Conservation (phyloP, 441 rosid genomes). For the Croton laevigatus region DNA sequence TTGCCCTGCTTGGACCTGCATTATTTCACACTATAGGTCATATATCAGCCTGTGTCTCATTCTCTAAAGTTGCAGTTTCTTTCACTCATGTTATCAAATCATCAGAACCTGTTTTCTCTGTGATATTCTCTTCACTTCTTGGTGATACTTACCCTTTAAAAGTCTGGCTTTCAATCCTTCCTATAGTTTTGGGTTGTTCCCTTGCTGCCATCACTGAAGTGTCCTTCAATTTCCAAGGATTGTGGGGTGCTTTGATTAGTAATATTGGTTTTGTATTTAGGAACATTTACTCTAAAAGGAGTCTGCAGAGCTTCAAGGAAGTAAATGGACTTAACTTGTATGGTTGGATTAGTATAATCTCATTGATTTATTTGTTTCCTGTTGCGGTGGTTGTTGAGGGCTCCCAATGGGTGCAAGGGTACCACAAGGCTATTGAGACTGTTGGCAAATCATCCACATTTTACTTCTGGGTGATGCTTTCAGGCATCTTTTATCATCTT, state of each 20-base stretch:
- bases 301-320: constrained; percentile 77
- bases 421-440: constrained; percentile 64
- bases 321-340: constrained; percentile 84
- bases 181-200: constrained; percentile 89
- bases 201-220: constrained; percentile 91
- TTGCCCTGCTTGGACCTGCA: constrained; percentile 90
- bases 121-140: constrained; percentile 75
- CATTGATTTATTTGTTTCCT: constrained; percentile 70
- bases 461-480: constrained; percentile 78
- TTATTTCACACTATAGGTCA: constrained; percentile 93
- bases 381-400: constrained; percentile 89
- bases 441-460: constrained; percentile 69
- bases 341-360: constrained; percentile 75
- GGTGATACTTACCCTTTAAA: constrained; percentile 79
- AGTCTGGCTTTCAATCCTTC: constrained; percentile 89
- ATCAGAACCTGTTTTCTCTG: constrained; percentile 92
- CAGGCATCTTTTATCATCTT: constrained; percentile 85
- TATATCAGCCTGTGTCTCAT: constrained; percentile 93
- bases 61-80: constrained; percentile 95
- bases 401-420: constrained; percentile 80
- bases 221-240: constrained; percentile 75
- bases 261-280: constrained; percentile 85
- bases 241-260: constrained; percentile 92
- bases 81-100: constrained; percentile 96
- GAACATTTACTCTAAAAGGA: constrained; percentile 79